A percentile compares a stretch with the other conserved stretches of the same genome.
phyloP scores from a whole-genome alignment of 345 rosid species.

The Populus ilicifolia region DNA sequence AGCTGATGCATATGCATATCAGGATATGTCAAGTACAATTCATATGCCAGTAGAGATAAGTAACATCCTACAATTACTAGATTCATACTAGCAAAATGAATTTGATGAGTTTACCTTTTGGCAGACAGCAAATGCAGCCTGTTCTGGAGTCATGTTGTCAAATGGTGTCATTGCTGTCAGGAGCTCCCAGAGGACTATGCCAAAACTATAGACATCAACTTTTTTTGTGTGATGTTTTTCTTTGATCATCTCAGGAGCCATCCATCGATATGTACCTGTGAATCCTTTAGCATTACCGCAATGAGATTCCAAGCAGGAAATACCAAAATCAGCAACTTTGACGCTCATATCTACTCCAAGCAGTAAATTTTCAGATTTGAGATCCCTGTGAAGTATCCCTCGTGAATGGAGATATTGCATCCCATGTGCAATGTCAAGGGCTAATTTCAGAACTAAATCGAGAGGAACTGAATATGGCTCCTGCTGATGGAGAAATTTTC shows the following conservation, averaged over 20 bases:
- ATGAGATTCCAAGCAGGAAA: constrained; percentile 69
- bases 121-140: constrained; percentile 81
- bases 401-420: constrained; percentile 72
- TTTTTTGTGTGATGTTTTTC: constrained; percentile 71
- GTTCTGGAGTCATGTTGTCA: constrained; percentile 74
- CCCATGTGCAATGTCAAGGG: constrained; percentile 68
- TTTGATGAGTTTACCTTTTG: constrained; percentile 51
- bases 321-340: constrained; percentile 78
- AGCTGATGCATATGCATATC: background rate
- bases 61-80: background rate
- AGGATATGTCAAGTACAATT: background rate
- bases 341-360: constrained; percentile 64
- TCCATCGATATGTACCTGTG: constrained; percentile 79
- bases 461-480: constrained; percentile 65
- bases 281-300: constrained; percentile 62
- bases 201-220: constrained; percentile 79
- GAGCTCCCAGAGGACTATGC: constrained; percentile 79
- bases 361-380: constrained; percentile 71
- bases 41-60: background rate
- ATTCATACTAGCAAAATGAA: background rate
- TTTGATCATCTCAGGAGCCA: constrained; percentile 87
- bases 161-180: constrained; percentile 65
- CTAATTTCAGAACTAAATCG: constrained; percentile 52
- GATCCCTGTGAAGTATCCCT: constrained; percentile 72
- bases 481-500: constrained; percentile 67